phyloP scores from a whole-genome alignment of 2,329 filamentous ascomycete species.

The Aureobasidium vineae region DNA sequence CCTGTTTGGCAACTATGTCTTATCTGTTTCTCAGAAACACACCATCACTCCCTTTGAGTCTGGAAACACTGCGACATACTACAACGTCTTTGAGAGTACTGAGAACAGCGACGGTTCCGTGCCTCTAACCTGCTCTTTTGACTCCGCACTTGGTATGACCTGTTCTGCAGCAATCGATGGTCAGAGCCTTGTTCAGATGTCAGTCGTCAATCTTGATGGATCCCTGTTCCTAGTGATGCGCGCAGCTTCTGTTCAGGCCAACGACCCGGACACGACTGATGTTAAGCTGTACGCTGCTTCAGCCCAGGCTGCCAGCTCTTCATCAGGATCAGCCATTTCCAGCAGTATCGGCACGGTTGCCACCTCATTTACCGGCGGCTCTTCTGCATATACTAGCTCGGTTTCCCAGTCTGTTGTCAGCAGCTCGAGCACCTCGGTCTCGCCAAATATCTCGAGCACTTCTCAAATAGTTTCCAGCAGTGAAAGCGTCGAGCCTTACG shows the following conservation, averaged over 20 bases:
- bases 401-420: background rate
- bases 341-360: background rate
- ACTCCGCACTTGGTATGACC: background rate
- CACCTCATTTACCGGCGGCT: background rate
- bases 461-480: background rate
- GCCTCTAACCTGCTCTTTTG: slow-evolving; percentile 8
- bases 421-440: background rate
- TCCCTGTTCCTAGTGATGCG: slow-evolving; percentile 8
- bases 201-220: background rate
- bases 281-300: background rate
- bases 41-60: background rate
- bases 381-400: background rate
- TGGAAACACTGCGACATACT: slow-evolving; percentile 8
- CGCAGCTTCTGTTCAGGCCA: slow-evolving; percentile 4
- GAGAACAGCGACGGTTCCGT: background rate
- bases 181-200: background rate
- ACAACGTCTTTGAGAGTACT: slow-evolving; percentile 17
- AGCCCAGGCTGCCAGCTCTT: background rate
- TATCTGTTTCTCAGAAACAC: slow-evolving; percentile 4
- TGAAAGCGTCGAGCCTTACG: background rate
- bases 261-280: background rate
- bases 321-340: background rate
- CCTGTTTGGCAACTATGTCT: slow-evolving; percentile 6
- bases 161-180: slow-evolving; percentile 10
- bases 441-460: background rate